Conservation (phyloP, 306 rosid genomes). For the Nissolia schottii region DNA sequence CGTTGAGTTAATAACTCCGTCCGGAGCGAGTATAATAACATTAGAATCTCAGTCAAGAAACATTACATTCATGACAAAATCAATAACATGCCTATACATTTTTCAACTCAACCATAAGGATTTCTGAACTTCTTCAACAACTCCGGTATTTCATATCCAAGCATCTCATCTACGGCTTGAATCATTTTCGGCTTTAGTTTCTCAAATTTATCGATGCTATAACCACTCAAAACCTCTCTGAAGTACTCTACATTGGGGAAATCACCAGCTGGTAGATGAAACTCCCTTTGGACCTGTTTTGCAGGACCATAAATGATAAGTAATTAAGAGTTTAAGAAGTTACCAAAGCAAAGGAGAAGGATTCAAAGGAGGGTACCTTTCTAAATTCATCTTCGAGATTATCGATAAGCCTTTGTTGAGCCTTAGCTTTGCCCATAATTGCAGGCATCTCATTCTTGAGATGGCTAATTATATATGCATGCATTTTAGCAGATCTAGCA, state of each 20-base stretch:
- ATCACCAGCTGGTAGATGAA: constrained; percentile 87
- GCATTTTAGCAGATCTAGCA: constrained; percentile 95
- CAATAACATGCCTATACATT: not conserved
- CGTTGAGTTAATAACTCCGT: no score
- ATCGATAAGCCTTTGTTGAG: constrained; percentile 77
- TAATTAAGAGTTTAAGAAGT: not conserved
- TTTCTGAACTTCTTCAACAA: constrained; percentile 80
- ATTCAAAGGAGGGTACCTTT: constrained; percentile 41
- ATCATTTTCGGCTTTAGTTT: constrained; percentile 91
- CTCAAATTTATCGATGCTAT: constrained; percentile 79
- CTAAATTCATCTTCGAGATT: constrained; percentile 77
- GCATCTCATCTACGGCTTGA: constrained; percentile 87
- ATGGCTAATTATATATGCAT: constrained; percentile 83
- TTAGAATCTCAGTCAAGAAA: not conserved
- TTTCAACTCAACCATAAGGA: constrained; percentile 53
- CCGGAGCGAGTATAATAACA: no score
- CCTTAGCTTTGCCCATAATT: constrained; percentile 87
- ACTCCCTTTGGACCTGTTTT: constrained; percentile 81
- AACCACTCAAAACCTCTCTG: constrained; percentile 58
- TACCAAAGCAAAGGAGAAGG: not conserved
- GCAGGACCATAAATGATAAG: not conserved
- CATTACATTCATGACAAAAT: not conserved
- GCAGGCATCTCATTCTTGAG: constrained; percentile 91
- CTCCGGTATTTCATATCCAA: constrained; percentile 90
- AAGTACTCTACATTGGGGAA: constrained; percentile 81